Base-by-base conservation (phyloP, 139 green algal genomes). In the Micractinium sp. region DNA sequence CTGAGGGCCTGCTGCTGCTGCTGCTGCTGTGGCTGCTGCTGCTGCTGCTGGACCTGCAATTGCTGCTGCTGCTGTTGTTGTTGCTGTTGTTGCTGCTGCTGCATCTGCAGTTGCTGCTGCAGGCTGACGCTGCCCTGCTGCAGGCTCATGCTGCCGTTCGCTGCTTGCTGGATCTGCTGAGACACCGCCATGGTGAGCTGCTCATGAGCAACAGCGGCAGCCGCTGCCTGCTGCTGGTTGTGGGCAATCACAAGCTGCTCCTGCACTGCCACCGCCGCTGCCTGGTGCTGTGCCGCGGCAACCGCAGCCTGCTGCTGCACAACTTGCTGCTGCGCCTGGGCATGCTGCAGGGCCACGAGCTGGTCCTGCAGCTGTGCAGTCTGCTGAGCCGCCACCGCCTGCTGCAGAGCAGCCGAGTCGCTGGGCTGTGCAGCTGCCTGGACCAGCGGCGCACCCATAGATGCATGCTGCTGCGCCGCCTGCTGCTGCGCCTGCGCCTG, bases 271-370 rank as follows among this genome's bases (percentile, higher is more conserved):
- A 53, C 56, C 41, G 76, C 67, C 39, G 39, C 31, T 60, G 38
- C 71, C 36, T 76, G 84, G 4, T 83, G 86, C 79, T 91, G 87
- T 69, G 87, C 82, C 67, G 41, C 76, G 3, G 27, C 77, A 69
- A 77, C 77, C 38, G 83, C 77, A 27, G 77, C 41, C 60, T 87
- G 82, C 77, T 79, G 82, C 63, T 78, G 63, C 82, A 41, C 35
- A 19, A 25, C 41, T 39, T 87, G 82, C 77, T 79, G 82, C 63
- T 78, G 63, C 82, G 20, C 23, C 36, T 78, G 61, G 23, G 82
- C 81, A 22, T 86, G 81, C 81, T 86, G 81, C 60, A 86, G 81
- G 31, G 33, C 81, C 7, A 33, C 81, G 33, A 86, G 81, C 81
- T 86, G 81, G 33, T 86, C 81, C 33, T 86, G 81, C 60, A 86